A percentile compares a stretch with the other conserved stretches of the same genome.
phyloP scores from a whole-genome alignment of 2,329 filamentous ascomycete species.

The Alternaria brassicae region DNA sequence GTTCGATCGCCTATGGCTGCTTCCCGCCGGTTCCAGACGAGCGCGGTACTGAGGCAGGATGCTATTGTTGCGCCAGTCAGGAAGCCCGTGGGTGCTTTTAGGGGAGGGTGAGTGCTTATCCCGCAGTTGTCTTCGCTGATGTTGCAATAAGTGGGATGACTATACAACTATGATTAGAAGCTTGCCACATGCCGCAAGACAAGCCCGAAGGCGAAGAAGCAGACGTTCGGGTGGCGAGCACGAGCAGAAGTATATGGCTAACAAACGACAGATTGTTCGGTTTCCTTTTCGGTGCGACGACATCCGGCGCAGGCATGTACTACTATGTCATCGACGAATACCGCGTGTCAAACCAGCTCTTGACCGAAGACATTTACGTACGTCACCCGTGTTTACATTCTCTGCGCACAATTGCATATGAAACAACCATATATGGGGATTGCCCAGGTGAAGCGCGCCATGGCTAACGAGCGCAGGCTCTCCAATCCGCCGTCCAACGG shows the following conservation, averaged over 20 bases:
- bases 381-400: constrained; percentile 52
- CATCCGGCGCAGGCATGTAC: constrained; percentile 83
- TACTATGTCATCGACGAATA: constrained; percentile 94
- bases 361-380: constrained; percentile 97
- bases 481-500: constrained; percentile 86
- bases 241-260: neutral
- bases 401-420: neutral
- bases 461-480: constrained; percentile 59
- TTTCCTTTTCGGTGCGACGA: constrained; percentile 83
- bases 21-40: constrained; percentile 53
- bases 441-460: neutral
- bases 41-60: constrained; percentile 40
- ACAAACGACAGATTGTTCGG: constrained; percentile 74
- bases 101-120: constrained; percentile 68
- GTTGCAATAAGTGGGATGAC: neutral
- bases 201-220: neutral
- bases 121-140: neutral
- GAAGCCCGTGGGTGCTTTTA: constrained; percentile 74
- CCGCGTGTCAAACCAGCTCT: constrained; percentile 87
- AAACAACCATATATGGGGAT: neutral
- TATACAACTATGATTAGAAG: neutral
- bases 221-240: neutral
- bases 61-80: constrained; percentile 56
- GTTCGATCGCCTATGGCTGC: constrained; percentile 24
- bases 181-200: neutral